Percentiles rank a stretch among this genome's conserved stretches.
phyloP scores from a whole-genome alignment of 2,329 filamentous ascomycete species.

The Aspergillus unguis region DNA sequence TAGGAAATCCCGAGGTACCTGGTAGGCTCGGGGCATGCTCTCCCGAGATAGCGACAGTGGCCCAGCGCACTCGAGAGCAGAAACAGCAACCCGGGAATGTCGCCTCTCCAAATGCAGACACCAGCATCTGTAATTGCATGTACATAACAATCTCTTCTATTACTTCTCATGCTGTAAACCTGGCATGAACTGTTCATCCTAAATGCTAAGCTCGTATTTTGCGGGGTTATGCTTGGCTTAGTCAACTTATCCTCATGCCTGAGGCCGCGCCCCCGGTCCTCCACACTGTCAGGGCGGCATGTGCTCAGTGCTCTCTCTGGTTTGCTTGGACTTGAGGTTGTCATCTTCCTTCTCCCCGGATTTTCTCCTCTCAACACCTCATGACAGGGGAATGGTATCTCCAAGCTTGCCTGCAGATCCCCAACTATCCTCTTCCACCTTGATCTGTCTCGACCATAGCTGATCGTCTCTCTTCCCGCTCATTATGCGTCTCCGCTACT shows the following conservation, averaged over 20 bases:
- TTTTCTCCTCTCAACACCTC: not conserved
- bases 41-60: too few species aligned
- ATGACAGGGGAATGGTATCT: not conserved
- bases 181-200: too few species aligned
- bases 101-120: too few species aligned
- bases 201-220: constrained; percentile 4
- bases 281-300: not conserved
- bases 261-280: constrained; percentile 8
- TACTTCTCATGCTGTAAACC: too few species aligned
- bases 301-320: not conserved
- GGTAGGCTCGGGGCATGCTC: too few species aligned
- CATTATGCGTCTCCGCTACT: constrained; percentile 13
- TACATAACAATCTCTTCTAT: too few species aligned
- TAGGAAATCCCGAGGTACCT: too few species aligned
- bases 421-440: constrained; percentile 2
- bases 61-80: too few species aligned
- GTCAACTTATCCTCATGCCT: constrained; percentile 2
- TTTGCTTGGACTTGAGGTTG: not conserved
- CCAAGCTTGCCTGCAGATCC: constrained; percentile 1
- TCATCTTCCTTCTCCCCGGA: constrained; percentile 1
- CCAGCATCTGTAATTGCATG: too few species aligned
- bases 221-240: constrained; percentile 5
- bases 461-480: not conserved
- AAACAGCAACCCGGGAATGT: too few species aligned
- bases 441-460: not conserved